phyloP scores from a whole-genome alignment of 108 stramenopile genomes.

The Cyclotella baltica region DNA sequence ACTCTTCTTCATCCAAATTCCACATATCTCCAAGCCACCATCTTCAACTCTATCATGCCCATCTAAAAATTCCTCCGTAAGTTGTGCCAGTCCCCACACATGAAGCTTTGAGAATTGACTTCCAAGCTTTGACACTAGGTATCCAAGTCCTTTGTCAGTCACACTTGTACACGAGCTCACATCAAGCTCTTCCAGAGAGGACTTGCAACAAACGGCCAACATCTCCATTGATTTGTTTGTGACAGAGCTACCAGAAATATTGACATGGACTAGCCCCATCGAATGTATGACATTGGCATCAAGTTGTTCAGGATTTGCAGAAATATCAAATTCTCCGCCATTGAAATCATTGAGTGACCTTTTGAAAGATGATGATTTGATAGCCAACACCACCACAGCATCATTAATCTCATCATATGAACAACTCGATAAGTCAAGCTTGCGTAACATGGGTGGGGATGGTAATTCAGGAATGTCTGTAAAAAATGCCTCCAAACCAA shows the following conservation, averaged over 20 bases:
- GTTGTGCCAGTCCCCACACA: constrained; percentile 85
- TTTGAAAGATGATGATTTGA: constrained; percentile 56
- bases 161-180: constrained; percentile 75
- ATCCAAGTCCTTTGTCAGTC: constrained; percentile 80
- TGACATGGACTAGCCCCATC: constrained; percentile 47
- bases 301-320: constrained; percentile 45
- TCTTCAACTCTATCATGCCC: constrained; percentile 79
- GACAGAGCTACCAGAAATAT: constrained; percentile 31
- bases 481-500: constrained; percentile 78
- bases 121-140: constrained; percentile 68
- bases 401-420: constrained; percentile 78
- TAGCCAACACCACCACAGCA: constrained; percentile 61
- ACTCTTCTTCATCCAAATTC: constrained; percentile 88
- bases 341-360: constrained; percentile 31
- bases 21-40: constrained; percentile 69
- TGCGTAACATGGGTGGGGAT: constrained; percentile 70
- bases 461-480: constrained; percentile 67
- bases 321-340: constrained; percentile 8
- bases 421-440: constrained; percentile 62
- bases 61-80: constrained; percentile 82
- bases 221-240: constrained; percentile 65
- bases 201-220: constrained; percentile 63
- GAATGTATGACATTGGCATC: constrained; percentile 34
- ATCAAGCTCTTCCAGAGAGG: constrained; percentile 68
- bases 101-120: constrained; percentile 68